These are phyloP conservation scores for Capsella bursapastoris DNA, from an alignment of 345 rosid species.

Conservation along the genomic window DNA sequence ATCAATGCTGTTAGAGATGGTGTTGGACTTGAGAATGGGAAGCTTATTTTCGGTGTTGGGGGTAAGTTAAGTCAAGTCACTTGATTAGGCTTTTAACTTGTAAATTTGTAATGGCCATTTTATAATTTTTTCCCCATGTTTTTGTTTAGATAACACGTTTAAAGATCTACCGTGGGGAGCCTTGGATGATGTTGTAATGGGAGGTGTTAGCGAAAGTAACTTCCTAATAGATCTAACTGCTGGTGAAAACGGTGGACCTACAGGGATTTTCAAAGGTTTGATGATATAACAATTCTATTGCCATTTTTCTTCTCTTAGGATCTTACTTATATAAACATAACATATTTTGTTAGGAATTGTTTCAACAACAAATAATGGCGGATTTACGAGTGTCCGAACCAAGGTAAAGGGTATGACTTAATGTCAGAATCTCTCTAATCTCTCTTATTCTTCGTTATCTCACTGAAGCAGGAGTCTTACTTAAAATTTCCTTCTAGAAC, in stretches of 20 bases:
- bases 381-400: conserved; percentile 86
- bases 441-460: neutral
- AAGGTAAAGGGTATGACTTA: conserved; percentile 54
- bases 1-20: conserved; percentile 72
- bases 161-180: conserved; percentile 96
- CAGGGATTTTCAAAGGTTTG: conserved; percentile 80
- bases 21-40: conserved; percentile 77
- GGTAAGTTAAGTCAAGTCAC: conserved; percentile 49
- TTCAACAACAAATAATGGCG: conserved; percentile 94
- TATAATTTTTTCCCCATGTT: neutral
- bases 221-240: conserved; percentile 65
- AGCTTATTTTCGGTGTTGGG: conserved; percentile 74
- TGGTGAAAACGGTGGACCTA: conserved; percentile 78
- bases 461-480: conserved; percentile 19
- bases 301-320: conserved; percentile 3
- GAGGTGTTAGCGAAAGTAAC: conserved; percentile 89
- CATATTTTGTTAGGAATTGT: conserved; percentile 62
- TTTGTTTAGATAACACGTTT: conserved; percentile 57
- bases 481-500: conserved; percentile 55
- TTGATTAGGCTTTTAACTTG: conserved; percentile 9
- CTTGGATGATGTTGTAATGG: conserved; percentile 98
- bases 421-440: conserved; percentile 3
- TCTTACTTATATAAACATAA: neutral
- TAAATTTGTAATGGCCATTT: neutral
- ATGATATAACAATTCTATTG: neutral